Percentiles rank a stretch among this genome's conserved stretches.
These are phyloP conservation scores for Naganishia randhawae DNA, from an alignment of 768 basidiomycete genomes.

Conservation along the genomic window DNA sequence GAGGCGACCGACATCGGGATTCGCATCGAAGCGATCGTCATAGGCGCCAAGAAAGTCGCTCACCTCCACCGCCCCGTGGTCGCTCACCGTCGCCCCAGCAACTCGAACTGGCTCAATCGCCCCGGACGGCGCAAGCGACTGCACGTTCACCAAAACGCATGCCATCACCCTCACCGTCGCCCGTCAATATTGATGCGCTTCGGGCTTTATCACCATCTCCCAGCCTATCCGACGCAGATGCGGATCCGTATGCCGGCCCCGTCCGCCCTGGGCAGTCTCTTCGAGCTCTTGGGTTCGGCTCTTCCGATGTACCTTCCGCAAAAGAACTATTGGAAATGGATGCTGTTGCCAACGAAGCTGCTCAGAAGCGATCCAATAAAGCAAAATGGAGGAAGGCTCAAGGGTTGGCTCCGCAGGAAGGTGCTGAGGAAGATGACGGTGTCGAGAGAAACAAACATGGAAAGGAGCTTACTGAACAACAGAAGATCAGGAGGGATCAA, in stretches of 20 bases:
- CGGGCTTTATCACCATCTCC: conserved; percentile 28
- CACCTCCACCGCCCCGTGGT: conserved; percentile 18
- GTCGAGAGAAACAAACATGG: conserved; percentile 1
- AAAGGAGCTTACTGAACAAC: conserved; percentile 4
- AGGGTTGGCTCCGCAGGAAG: conserved; percentile 44
- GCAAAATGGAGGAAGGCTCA: conserved; percentile 54
- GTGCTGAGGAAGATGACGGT: conserved; percentile 31
- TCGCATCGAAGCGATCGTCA: not conserved
- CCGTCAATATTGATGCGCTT: conserved; percentile 31
- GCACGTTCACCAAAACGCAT: conserved; percentile 6
- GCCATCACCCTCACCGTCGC: conserved; percentile 32
- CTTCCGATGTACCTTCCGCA: conserved; percentile 79
- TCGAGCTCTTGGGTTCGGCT: conserved; percentile 37
- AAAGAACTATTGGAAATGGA: conserved; percentile 76
- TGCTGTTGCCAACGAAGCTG: conserved; percentile 61
- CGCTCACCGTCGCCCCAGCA: conserved; percentile 1
- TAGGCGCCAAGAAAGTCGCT: conserved; percentile 9
- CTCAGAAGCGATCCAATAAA: conserved; percentile 70
- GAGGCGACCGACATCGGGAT: conserved; percentile 9
- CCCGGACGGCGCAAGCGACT: not conserved
- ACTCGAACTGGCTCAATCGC: not conserved
- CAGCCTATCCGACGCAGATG: conserved; percentile 27
- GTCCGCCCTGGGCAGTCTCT: conserved; percentile 64
- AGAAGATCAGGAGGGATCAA: conserved; percentile 16
- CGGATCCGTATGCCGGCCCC: conserved; percentile 9